Conservation (phyloP, 2,329 filamentous ascomycete genomes). For the Xylaria polymorpha region DNA sequence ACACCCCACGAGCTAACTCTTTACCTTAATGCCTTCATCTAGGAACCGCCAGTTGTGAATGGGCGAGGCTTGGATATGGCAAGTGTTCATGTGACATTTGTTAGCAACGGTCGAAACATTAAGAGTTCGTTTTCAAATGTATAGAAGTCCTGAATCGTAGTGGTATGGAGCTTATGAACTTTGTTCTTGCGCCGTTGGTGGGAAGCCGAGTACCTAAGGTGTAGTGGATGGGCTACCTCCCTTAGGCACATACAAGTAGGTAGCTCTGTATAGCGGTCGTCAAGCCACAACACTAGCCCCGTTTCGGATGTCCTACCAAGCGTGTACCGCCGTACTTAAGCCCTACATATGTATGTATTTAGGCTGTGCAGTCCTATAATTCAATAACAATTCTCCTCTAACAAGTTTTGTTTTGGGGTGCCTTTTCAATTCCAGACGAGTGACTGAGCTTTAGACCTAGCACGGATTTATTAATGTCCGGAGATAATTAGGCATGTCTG, state of each 20-base stretch:
- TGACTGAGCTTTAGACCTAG: background rate
- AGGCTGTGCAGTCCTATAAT: background rate
- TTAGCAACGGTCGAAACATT: background rate
- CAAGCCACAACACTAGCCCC: slow-evolving; percentile 9
- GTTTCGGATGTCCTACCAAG: background rate
- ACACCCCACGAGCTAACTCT: background rate
- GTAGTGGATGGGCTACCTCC: no score
- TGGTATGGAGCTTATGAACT: background rate
- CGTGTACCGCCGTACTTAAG: no score
- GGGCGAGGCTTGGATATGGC: background rate
- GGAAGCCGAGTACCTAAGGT: background rate
- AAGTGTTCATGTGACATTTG: background rate
- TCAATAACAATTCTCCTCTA: background rate
- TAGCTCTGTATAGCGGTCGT: no score
- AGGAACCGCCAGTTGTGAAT: background rate
- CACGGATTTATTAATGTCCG: background rate
- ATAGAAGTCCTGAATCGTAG: background rate
- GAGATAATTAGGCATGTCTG: background rate
- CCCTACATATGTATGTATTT: no score
- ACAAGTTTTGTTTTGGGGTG: background rate
- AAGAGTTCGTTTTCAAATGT: background rate
- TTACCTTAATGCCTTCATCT: background rate
- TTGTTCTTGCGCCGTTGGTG: background rate
- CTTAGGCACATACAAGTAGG: no score
- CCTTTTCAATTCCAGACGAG: background rate